phyloP scores from a whole-genome alignment of 257 asterid species.

The Ocimum tenuiflorum region DNA sequence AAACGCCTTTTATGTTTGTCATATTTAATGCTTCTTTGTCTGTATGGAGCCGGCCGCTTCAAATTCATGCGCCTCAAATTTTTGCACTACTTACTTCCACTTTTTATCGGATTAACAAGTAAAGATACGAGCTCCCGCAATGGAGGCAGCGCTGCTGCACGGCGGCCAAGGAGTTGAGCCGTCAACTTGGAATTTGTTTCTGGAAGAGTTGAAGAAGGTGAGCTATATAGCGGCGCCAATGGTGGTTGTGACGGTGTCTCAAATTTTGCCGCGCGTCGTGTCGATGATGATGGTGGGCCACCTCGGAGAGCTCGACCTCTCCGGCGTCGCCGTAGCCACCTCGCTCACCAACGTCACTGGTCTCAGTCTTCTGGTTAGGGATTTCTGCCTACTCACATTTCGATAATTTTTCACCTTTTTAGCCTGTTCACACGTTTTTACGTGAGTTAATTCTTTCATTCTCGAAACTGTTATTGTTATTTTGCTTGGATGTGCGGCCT shows the following conservation, averaged over 20 bases:
- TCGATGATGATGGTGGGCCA: conserved; percentile 47
- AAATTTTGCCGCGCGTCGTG: conserved; percentile 34
- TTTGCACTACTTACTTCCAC: neutral
- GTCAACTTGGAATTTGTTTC: conserved; percentile 8
- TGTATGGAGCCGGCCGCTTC: too few species aligned
- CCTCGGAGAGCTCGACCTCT: conserved; percentile 31
- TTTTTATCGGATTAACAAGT: too few species aligned
- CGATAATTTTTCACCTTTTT: neutral
- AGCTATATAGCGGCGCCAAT: conserved; percentile 40
- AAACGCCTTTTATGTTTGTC: too few species aligned
- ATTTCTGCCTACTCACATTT: neutral
- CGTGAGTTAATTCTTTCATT: neutral
- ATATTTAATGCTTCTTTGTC: too few species aligned
- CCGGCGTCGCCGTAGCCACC: conserved; percentile 42
- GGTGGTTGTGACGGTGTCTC: conserved; percentile 41
- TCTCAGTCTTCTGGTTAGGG: conserved; percentile 39
- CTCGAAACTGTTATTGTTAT: neutral
- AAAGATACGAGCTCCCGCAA: neutral
- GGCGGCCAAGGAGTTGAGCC: neutral
- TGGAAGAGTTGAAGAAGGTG: conserved; percentile 33
- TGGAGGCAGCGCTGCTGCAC: conserved; percentile 21
- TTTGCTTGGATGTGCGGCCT: neutral
- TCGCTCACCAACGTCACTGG: conserved; percentile 41
- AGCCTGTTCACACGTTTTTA: neutral
- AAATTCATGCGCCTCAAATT: too few species aligned